These are phyloP conservation scores for Komagataella ulmi DNA, from an alignment of 805 yeast species.

Conservation along the genomic window DNA sequence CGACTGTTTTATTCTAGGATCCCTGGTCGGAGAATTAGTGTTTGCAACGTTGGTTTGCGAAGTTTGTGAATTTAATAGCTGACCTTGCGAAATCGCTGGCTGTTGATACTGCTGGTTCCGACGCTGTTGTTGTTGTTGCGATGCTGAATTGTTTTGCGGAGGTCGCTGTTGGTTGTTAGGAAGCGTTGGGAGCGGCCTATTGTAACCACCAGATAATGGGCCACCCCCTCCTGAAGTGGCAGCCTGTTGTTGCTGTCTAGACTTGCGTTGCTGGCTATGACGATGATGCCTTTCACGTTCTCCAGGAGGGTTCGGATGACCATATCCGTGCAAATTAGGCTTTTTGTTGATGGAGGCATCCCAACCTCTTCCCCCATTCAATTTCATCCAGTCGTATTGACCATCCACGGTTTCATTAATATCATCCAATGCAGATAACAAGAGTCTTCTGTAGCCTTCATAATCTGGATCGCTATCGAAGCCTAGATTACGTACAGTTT, in stretches of 20 bases:
- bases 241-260: slow-evolving; percentile 13
- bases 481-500: slow-evolving; percentile 74
- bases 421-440: slow-evolving; percentile 67
- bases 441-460: slow-evolving; percentile 65
- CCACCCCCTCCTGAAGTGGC: not conserved
- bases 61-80: slow-evolving; percentile 8
- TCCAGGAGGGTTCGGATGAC: slow-evolving; percentile 80
- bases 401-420: slow-evolving; percentile 68
- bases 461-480: slow-evolving; percentile 95
- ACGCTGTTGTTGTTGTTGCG: slow-evolving; percentile 2
- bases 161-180: not conserved
- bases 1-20: not conserved
- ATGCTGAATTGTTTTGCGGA: not conserved
- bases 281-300: slow-evolving; percentile 30
- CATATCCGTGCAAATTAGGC: slow-evolving; percentile 91
- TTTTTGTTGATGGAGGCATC: slow-evolving; percentile 80
- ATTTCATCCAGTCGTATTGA: slow-evolving; percentile 95
- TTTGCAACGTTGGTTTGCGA: slow-evolving; percentile 4
- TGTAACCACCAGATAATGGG: not conserved
- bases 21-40: not conserved
- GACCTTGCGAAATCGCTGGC: slow-evolving; percentile 3
- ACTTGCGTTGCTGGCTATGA: slow-evolving; percentile 19
- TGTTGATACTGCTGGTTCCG: not conserved
- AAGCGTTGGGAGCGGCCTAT: not conserved
- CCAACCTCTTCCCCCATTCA: slow-evolving; percentile 95